Percentiles rank a stretch among this genome's conserved stretches.
These are phyloP conservation scores for Mucor circinelloides DNA, from an alignment of 371 early-diverging fungal genomes.

Conservation along the genomic window DNA sequence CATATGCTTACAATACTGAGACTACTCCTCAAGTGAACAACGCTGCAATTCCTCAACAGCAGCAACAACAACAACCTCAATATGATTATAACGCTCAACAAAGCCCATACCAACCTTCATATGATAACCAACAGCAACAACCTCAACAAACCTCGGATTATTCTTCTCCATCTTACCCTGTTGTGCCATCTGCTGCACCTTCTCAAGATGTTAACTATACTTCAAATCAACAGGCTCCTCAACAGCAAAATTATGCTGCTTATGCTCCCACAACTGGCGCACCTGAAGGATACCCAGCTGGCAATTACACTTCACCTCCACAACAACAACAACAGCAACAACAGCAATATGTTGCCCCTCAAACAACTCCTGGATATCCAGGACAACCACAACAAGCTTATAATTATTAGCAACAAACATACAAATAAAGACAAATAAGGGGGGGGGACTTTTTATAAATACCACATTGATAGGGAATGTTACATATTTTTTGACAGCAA, in stretches of 20 bases:
- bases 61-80: conserved; percentile 11
- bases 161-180: background rate
- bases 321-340: conserved; percentile 7
- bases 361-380: background rate
- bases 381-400: conserved; percentile 18
- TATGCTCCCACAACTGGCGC: background rate
- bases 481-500: background rate
- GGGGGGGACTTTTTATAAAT: background rate
- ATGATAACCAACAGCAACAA: conserved; percentile 8
- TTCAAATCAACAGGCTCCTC: background rate
- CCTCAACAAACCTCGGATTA: background rate
- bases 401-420: conserved; percentile 12
- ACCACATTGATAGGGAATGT: conserved; percentile 1
- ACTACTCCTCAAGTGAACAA: conserved; percentile 4
- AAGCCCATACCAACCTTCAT: conserved; percentile 10
- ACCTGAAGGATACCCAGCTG: conserved; percentile 9
- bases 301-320: conserved; percentile 2
- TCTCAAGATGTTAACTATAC: background rate
- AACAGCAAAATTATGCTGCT: background rate
- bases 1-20: background rate
- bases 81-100: conserved; percentile 13
- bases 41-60: conserved; percentile 4
- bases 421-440: background rate
- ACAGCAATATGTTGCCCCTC: conserved; percentile 2
- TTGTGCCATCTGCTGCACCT: background rate